Percentiles rank a stretch among this genome's conserved stretches.
Evolutionary conservation across 108 stramenopile species (phyloP).

Genomic region (Pseudonitzschia delicatissima): DNA sequence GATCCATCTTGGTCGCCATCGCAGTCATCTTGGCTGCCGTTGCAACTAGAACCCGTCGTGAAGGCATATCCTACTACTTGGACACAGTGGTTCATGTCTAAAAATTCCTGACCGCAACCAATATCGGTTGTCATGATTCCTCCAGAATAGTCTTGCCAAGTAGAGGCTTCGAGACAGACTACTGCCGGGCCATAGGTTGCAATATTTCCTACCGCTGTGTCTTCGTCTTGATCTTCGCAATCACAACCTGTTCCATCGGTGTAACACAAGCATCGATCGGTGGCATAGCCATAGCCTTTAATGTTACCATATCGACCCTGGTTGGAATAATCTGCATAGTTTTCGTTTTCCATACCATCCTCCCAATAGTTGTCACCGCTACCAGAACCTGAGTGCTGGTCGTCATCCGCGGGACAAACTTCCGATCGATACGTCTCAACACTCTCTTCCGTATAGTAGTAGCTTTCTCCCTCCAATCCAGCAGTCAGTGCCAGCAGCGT

Average conservation of each 20-base stretch:
- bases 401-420: slow-evolving; percentile 57
- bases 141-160: slow-evolving; percentile 80
- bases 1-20: slow-evolving; percentile 25
- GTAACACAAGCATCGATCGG: slow-evolving; percentile 84
- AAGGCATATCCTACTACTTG: slow-evolving; percentile 87
- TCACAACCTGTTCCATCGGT: slow-evolving; percentile 81
- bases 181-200: slow-evolving; percentile 84
- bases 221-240: slow-evolving; percentile 81
- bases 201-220: slow-evolving; percentile 69
- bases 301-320: slow-evolving; percentile 68
- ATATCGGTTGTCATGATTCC: slow-evolving; percentile 79
- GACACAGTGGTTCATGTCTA: slow-evolving; percentile 87
- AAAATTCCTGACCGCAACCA: slow-evolving; percentile 68
- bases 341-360: slow-evolving; percentile 20
- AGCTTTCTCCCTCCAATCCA: slow-evolving; percentile 49
- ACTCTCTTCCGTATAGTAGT: slow-evolving; percentile 40
- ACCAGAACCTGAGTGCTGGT: slow-evolving; percentile 29
- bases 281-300: slow-evolving; percentile 84
- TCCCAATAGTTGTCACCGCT: slow-evolving; percentile 21
- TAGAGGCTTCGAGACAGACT: slow-evolving; percentile 79
- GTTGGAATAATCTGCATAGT: slow-evolving; percentile 32
- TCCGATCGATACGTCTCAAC: slow-evolving; percentile 42
- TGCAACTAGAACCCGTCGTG: slow-evolving; percentile 32
- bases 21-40: slow-evolving; percentile 11
- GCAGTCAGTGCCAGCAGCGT: slow-evolving; percentile 58